These are phyloP conservation scores for Globisporangium okanoganense DNA, from an alignment of 352 stramenopile species.

Conservation along the genomic window DNA sequence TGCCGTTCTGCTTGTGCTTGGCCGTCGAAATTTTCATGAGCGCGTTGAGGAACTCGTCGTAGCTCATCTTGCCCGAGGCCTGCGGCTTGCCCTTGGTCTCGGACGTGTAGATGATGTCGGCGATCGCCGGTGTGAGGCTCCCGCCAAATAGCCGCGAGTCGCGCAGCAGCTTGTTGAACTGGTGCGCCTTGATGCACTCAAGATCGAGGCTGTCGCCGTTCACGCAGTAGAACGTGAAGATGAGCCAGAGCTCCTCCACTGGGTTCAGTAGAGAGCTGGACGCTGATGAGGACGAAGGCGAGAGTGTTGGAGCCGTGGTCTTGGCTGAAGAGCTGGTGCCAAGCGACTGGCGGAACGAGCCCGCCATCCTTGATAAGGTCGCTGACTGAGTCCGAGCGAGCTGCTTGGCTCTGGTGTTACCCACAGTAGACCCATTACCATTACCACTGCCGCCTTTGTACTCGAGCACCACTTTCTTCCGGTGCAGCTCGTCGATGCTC, in stretches of 20 bases:
- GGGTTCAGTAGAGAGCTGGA: constrained; percentile 16
- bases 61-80: constrained; percentile 65
- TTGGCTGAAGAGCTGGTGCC: background rate
- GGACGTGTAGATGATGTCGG: constrained; percentile 76
- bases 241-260: constrained; percentile 68
- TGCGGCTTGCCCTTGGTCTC: constrained; percentile 67
- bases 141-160: constrained; percentile 52
- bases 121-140: constrained; percentile 59
- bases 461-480: constrained; percentile 49
- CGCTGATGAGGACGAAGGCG: background rate
- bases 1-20: constrained; percentile 23
- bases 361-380: background rate
- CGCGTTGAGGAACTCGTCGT: constrained; percentile 77
- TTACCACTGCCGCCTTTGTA: constrained; percentile 30
- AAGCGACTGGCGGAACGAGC: constrained; percentile 3
- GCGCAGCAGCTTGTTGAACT: constrained; percentile 69
- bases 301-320: background rate
- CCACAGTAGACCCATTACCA: background rate
- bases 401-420: constrained; percentile 9
- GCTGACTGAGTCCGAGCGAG: constrained; percentile 14
- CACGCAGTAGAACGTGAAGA: constrained; percentile 83
- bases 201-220: constrained; percentile 72
- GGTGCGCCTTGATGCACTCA: constrained; percentile 63
- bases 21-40: constrained; percentile 58
- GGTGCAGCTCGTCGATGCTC: constrained; percentile 37